Evolutionary conservation across 176 grass and related monocot species (phyloP).

Genomic region (Triticum turgidum): DNA sequence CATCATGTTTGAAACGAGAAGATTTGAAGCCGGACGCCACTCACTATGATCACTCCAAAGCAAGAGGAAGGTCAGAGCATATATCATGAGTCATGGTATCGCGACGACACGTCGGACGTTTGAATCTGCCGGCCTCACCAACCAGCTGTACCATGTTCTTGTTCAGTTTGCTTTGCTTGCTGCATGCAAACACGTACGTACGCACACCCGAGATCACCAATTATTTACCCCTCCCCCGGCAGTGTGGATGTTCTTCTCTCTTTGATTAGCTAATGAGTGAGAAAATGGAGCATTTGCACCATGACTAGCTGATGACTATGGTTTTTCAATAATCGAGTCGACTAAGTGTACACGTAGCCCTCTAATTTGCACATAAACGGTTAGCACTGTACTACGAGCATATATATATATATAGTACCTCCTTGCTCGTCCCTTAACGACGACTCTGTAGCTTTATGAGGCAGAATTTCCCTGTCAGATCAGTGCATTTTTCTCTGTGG

Average conservation of each 20-base stretch:
- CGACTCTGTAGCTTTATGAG: neutral
- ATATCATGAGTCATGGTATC: neutral
- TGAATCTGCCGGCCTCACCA: too few relatives aligned
- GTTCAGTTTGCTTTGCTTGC: too few relatives aligned
- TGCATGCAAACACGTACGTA: too few relatives aligned
- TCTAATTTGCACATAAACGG: neutral
- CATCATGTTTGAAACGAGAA: constrained; percentile 1
- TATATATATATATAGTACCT: too few relatives aligned
- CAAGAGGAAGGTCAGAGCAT: neutral
- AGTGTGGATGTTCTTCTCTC: neutral
- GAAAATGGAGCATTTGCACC: too few relatives aligned
- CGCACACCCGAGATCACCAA: too few relatives aligned
- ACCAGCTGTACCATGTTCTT: too few relatives aligned
- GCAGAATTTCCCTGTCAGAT: neutral
- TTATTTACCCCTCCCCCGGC: neutral
- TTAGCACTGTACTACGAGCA: too few relatives aligned
- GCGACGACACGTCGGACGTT: too few relatives aligned
- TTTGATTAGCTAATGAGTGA: neutral
- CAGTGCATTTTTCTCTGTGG: neutral
- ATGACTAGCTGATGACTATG: neutral
- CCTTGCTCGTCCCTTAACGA: neutral
- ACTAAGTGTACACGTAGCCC: neutral
- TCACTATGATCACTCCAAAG: too few relatives aligned
- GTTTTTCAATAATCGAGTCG: neutral
- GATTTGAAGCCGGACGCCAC: neutral